Evolutionary conservation across 805 yeast genomes (phyloP).

Genomic region (fission yeast (Schizosaccharomyces pombe)): DNA sequence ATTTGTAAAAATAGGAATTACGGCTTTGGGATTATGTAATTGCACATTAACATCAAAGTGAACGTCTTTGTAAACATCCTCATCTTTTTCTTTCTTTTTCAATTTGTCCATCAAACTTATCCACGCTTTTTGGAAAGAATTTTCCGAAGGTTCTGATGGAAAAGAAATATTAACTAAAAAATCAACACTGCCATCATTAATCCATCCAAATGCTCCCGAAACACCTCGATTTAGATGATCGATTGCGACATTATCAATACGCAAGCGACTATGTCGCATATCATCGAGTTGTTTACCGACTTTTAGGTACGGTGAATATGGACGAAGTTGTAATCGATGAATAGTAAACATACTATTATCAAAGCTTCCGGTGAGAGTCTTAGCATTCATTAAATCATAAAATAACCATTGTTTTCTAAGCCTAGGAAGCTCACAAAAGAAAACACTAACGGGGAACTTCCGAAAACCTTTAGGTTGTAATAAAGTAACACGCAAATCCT

Average conservation of each 20-base stretch:
- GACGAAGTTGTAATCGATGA: constrained; percentile 38
- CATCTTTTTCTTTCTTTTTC: not conserved
- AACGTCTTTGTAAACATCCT: constrained; percentile 22
- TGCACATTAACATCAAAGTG: constrained; percentile 59
- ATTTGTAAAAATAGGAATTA: constrained; percentile 66
- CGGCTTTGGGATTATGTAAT: constrained; percentile 68
- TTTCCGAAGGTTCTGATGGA: constrained; percentile 36
- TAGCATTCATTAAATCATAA: constrained; percentile 66
- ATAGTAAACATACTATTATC: constrained; percentile 84
- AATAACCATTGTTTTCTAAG: constrained; percentile 84
- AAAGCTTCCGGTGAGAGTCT: constrained; percentile 67
- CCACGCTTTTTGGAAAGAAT: not conserved
- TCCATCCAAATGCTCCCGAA: constrained; percentile 95
- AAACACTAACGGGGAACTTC: constrained; percentile 71
- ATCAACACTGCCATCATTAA: constrained; percentile 73
- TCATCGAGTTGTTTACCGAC: constrained; percentile 5
- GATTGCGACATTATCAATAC: constrained; percentile 65
- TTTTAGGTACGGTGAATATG: not conserved
- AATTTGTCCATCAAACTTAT: not conserved
- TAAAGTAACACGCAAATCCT: constrained; percentile 63
- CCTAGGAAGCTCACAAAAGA: constrained; percentile 55
- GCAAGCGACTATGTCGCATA: constrained; percentile 39
- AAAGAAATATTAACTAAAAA: constrained; percentile 77
- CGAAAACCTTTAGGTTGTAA: constrained; percentile 61
- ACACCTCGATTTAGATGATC: constrained; percentile 80